Evolutionary conservation across 306 rosid species (phyloP).

Genomic region (Quercus robur): DNA sequence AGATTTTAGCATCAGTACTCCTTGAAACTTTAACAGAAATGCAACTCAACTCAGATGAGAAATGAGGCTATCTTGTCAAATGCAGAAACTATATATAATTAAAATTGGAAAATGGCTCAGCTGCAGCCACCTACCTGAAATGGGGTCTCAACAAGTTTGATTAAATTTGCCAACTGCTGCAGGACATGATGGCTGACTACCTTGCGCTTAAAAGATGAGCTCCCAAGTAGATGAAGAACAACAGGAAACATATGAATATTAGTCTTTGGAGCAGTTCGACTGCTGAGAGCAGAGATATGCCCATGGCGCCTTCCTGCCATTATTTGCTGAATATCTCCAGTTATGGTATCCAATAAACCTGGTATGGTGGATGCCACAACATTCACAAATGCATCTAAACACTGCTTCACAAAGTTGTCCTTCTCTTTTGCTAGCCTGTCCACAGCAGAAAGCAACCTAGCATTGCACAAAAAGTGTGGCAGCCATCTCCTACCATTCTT

Average conservation of each 20-base stretch:
- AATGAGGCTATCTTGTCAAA: not conserved
- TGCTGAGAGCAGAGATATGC: slow-evolving; percentile 63
- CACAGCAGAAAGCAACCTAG: slow-evolving; percentile 75
- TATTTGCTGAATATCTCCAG: slow-evolving; percentile 79
- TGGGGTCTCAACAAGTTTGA: slow-evolving; percentile 72
- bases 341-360: slow-evolving; percentile 73
- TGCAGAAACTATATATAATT: not conserved
- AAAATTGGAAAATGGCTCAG: slow-evolving; percentile 9
- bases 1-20: slow-evolving; percentile 9
- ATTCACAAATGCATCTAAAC: slow-evolving; percentile 70
- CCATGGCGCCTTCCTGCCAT: slow-evolving; percentile 95
- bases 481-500: slow-evolving; percentile 90
- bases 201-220: slow-evolving; percentile 78
- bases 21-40: not conserved
- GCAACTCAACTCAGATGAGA: not conserved
- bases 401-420: slow-evolving; percentile 71
- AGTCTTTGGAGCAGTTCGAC: slow-evolving; percentile 80
- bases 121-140: slow-evolving; percentile 68
- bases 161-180: slow-evolving; percentile 77
- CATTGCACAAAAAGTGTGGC: slow-evolving; percentile 84
- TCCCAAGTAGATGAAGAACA: slow-evolving; percentile 90
- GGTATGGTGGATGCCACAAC: slow-evolving; percentile 76
- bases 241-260: slow-evolving; percentile 84
- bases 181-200: slow-evolving; percentile 69
- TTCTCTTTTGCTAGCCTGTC: slow-evolving; percentile 93